Evolutionary conservation across 2,329 filamentous ascomycete genomes (phyloP), one percentile per base, ranked within the genome.

Genomic region (Chaetomiaceae sp.): DNA sequence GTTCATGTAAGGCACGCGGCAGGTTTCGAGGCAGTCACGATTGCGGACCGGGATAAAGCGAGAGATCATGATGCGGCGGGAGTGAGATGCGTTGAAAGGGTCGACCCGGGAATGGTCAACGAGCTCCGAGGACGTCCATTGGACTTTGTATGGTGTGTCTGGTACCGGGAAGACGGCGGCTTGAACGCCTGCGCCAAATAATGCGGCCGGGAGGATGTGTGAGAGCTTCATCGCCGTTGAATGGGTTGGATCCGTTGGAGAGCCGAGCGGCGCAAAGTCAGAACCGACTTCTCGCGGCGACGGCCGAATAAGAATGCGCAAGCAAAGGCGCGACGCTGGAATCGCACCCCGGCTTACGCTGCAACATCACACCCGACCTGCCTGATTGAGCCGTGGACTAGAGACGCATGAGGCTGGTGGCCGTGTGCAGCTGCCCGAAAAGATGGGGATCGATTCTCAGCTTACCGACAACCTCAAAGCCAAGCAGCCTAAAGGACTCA

Each of bases 61-160:
- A 5, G 61, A 62, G 27, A 63, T 53, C 61, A 63, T 63, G 29
- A 62, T 41, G n/a, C 60, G 55, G 4, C 61, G 57, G 8, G 54
- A 40, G 47, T 59, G 61, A 14, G 60, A 55, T 8, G 56, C 45
- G 47, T 63, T 63, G 53, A 56, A 63, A 11, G 61, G 61, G 48
- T 63, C 61, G 1, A 52, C 27, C 72, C 75, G 37, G 71, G 70
- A 4, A 43, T 75, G 5, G 61, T 79, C 60, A 38, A 57, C 37
- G 9, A 63, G 57, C 38, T 62, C 58, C 10, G 33, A 36, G 20
- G 38, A 47, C 38, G 50, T 53, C 50, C 50, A 53, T 48, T 43
- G 37, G 3, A 48, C 50, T 20, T 29, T 33, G 20, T 53, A 53
- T 14, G 37, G 50, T 3, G 50, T 37, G 29, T 43, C 37, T 10